A percentile compares a stretch with the other conserved stretches of the same genome.
Conservation (phyloP, 2,329 filamentous ascomycete genomes). For the Alternaria ventricosa region DNA sequence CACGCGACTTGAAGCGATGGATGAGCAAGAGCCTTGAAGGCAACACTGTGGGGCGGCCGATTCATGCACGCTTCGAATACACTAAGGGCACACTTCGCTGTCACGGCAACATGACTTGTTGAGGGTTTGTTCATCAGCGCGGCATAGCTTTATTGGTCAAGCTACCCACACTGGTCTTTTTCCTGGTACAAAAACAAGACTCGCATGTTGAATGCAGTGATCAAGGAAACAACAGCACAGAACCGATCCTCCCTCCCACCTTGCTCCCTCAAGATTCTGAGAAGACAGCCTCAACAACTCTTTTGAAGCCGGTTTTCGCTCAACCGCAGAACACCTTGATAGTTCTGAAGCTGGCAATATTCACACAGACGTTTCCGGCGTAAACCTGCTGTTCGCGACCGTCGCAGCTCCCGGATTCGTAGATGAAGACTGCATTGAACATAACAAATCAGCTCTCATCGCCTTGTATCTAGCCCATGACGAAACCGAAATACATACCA, state of each 20-base stretch:
- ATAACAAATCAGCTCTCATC: not conserved
- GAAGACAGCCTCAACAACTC: not conserved
- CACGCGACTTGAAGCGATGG: conserved; percentile 37
- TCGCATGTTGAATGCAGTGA: not conserved
- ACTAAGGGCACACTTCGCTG: too few relatives aligned
- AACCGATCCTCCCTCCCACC: not conserved
- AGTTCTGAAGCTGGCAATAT: not conserved
- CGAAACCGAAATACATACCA: not conserved
- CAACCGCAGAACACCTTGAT: not conserved
- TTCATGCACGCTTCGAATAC: too few relatives aligned
- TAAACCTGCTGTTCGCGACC: not conserved
- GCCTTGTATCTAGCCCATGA: not conserved
- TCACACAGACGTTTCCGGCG: not conserved
- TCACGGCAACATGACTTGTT: too few relatives aligned
- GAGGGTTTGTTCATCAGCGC: not conserved
- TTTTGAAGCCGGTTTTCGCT: accelerated
- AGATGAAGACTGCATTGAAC: not conserved
- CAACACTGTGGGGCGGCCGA: not conserved
- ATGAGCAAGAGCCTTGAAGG: conserved; percentile 38
- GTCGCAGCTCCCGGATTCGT: not conserved
- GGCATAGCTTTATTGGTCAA: not conserved
- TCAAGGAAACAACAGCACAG: not conserved
- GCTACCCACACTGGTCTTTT: not conserved
- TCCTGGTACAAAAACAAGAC: not conserved
- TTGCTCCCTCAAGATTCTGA: not conserved